Conservation (phyloP, 371 early-diverging fungal species). For the Mortierella sp. region DNA sequence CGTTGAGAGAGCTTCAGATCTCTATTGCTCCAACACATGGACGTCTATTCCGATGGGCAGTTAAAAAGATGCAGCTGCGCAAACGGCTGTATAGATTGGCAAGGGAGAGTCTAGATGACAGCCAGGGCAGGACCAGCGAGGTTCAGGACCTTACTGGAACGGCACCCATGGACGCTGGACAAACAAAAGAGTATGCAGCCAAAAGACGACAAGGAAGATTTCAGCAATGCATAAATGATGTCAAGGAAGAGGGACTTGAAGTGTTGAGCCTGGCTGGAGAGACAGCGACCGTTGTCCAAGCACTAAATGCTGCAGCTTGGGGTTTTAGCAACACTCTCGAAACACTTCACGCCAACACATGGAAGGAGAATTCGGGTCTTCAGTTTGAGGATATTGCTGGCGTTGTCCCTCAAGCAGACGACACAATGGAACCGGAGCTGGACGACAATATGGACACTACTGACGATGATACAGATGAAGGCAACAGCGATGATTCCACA, state of each 20-base stretch:
- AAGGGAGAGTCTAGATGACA: not conserved
- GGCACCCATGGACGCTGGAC: not conserved
- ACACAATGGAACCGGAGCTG: not conserved
- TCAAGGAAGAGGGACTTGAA: constrained; percentile 10
- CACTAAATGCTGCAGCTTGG: constrained; percentile 9
- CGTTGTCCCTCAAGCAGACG: not conserved
- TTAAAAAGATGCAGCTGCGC: constrained; percentile 2
- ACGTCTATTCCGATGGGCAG: constrained; percentile 19
- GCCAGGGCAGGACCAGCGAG: not conserved
- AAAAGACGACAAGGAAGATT: constrained; percentile 1
- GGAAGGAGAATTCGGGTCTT: constrained; percentile 6
- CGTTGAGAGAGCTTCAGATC: constrained; percentile 17
- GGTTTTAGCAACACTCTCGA: constrained; percentile 13
- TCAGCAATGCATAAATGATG: not conserved
- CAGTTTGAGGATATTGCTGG: not conserved
- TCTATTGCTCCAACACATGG: constrained; percentile 21
- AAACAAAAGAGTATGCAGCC: not conserved
- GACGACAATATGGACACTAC: not conserved
- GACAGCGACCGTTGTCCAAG: constrained; percentile 12
- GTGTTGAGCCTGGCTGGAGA: constrained; percentile 23
- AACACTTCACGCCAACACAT: constrained; percentile 12
- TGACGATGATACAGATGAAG: not conserved
- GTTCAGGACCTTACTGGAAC: not conserved
- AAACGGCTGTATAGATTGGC: not conserved
- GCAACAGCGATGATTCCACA: not conserved